These are phyloP conservation scores for Rubia peregrina DNA, from an alignment of 305 asterid genomes.

Conservation along the genomic window DNA sequence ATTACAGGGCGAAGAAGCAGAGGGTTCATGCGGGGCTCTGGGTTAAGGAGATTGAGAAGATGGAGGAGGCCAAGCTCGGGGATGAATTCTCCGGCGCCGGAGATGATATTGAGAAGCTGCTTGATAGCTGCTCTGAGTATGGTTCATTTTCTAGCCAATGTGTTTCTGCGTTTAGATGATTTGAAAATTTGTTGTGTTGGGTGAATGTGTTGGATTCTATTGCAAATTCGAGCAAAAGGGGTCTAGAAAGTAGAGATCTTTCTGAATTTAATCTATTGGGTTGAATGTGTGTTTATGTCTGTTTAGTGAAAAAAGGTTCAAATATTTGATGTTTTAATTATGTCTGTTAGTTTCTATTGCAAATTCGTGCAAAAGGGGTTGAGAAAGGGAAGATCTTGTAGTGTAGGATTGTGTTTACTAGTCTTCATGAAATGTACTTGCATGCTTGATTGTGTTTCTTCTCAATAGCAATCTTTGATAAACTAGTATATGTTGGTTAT, in stretches of 20 bases:
- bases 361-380: neutral
- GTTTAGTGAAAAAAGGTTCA: neutral
- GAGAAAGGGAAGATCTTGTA: neutral
- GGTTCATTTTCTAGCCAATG: neutral
- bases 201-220: neutral
- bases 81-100: slow-evolving; percentile 32
- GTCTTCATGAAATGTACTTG: neutral
- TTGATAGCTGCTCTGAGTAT: slow-evolving; percentile 54
- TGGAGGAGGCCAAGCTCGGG: slow-evolving; percentile 80
- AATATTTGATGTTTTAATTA: neutral
- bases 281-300: neutral
- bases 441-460: neutral
- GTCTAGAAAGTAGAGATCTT: neutral
- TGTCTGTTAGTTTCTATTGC: neutral
- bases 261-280: neutral
- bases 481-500: neutral
- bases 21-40: slow-evolving; percentile 76
- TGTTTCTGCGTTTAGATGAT: neutral
- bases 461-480: neutral
- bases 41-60: slow-evolving; percentile 85
- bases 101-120: slow-evolving; percentile 71
- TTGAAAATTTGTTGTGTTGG: neutral
- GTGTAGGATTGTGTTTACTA: neutral
- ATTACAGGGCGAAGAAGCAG: slow-evolving; percentile 80
- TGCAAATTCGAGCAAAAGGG: neutral